Evolutionary conservation across 1,284 basidiomycete species (phyloP), one percentile per base, ranked within the genome.

Genomic region (Boletellus deceptivus): DNA sequence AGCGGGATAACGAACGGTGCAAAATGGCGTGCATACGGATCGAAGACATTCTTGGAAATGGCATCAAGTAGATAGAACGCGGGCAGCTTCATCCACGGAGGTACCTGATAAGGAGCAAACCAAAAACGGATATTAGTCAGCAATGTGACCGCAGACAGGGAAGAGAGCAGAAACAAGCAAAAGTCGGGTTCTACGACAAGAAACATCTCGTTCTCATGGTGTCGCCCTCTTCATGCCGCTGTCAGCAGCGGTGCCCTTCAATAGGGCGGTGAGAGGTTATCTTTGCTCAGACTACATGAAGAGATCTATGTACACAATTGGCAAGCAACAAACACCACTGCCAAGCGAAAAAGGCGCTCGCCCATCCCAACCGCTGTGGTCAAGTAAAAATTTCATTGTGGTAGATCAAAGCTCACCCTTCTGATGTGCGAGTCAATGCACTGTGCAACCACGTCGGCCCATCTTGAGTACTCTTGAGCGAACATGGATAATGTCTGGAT

Each of bases 61-160:
- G 95, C 95, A 67, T 99, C 97, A 64, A 99, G 79, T 11, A 98
- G 80, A 69, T 99, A 99, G 61, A 98, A 91, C 0, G 91, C 80
- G 0, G 97, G 96, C 5, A 99, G 78, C 70, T 98, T 96, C 78
- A 91, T 87, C 72, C 84, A 86, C 13, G 89, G 84, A n/a, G 84
- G 85, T n/a, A 93, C 91, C 93, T 95, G 71, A 60, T 49, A 57
- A 58, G 53, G 61, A 62, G 36, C 46, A 62, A 60, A 66, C 68
- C 69, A 53, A 54, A 57, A 68, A 65, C 42, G 55, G 65, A 53
- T 57, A 80, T 84, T 71, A 82, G 84, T 87, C 82, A 89, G 83
- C 83, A 73, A 45, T 70, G 53, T 59, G 53, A 49, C 63, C 55
- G 55, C 64, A 59, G 65, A 62, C 46, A 53, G 63, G 55, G 46